Conservation (phyloP, 495 filamentous ascomycete genomes). For the Hyaloscypha bicolor region DNA sequence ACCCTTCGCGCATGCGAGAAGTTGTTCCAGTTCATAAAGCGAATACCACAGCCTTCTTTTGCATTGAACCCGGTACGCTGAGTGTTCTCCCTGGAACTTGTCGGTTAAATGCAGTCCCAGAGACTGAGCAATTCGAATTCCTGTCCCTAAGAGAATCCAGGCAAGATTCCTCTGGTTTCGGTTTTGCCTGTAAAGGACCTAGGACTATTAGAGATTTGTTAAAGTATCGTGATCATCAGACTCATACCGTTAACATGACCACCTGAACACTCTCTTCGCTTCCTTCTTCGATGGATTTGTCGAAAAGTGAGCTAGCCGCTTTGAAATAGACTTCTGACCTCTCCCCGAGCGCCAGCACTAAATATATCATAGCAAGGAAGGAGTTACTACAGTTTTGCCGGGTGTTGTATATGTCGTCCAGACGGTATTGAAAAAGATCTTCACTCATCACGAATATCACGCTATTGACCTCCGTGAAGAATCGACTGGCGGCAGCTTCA, state of each 20-base stretch:
- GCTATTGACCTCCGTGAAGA: not conserved
- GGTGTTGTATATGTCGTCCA: not conserved
- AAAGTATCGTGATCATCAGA: not conserved
- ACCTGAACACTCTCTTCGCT: constrained; percentile 1
- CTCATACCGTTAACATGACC: not conserved
- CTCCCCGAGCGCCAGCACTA: not conserved
- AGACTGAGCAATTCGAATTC: not conserved
- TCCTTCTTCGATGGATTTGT: not conserved
- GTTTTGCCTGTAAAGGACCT: not conserved
- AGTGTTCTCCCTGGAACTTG: not conserved
- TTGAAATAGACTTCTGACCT: not conserved
- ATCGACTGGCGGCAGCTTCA: not conserved
- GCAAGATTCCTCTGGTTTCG: constrained; percentile 1
- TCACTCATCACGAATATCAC: not conserved
- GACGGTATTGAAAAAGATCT: not conserved
- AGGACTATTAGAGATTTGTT: not conserved
- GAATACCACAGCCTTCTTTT: not conserved
- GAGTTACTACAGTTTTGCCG: not conserved
- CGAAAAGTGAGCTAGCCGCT: not conserved
- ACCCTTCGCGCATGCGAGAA: not conserved
- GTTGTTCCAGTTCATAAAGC: not conserved
- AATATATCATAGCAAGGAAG: not conserved
- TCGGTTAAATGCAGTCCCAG: not conserved
- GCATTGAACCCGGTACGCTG: not conserved
- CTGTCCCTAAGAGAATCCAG: not conserved